phyloP scores from a whole-genome alignment of 257 asterid genomes.

The Ilex asprella region DNA sequence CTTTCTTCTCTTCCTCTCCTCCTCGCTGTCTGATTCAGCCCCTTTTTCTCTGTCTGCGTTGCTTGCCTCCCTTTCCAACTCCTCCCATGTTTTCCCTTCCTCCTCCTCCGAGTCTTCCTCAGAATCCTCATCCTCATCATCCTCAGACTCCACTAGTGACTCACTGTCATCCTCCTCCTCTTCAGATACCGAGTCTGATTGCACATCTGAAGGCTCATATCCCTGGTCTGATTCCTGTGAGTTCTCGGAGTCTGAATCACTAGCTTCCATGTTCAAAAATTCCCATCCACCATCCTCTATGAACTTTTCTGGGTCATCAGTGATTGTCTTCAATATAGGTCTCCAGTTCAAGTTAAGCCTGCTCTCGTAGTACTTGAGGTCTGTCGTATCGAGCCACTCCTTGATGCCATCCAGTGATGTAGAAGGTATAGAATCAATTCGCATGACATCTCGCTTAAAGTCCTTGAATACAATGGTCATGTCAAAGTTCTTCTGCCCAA shows the following conservation, averaged over 20 bases:
- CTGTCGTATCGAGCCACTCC: conserved; percentile 75
- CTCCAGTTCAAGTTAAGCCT: conserved; percentile 79
- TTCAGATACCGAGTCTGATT: conserved; percentile 62
- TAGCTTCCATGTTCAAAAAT: conserved; percentile 65
- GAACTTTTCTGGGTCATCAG: conserved; percentile 62
- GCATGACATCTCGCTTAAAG: conserved; percentile 58
- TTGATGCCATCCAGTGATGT: conserved; percentile 58
- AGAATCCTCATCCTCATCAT: conserved; percentile 42
- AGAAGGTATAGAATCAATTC: conserved; percentile 72
- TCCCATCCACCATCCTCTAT: conserved; percentile 83
- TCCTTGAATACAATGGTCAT: conserved; percentile 76
- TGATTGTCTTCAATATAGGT: conserved; percentile 51
- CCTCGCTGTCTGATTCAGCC: conserved; percentile 70
- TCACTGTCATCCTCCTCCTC: conserved; percentile 62
- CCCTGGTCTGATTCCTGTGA: conserved; percentile 64
- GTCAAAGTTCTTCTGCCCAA: conserved; percentile 83
- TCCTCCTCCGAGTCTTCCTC: conserved; percentile 56
- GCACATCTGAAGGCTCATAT: conserved; percentile 61
- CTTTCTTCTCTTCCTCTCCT: conserved; percentile 60
- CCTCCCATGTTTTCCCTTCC: conserved; percentile 79
- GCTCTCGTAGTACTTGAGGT: conserved; percentile 78
- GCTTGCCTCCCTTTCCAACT: conserved; percentile 74
- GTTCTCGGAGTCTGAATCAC: conserved; percentile 58
- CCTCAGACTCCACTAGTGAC: conserved; percentile 68
- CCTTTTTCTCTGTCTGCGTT: conserved; percentile 66